Conservation (phyloP, 192 early-diverging fungal genomes). For the Spizellomyces punctatus region DNA sequence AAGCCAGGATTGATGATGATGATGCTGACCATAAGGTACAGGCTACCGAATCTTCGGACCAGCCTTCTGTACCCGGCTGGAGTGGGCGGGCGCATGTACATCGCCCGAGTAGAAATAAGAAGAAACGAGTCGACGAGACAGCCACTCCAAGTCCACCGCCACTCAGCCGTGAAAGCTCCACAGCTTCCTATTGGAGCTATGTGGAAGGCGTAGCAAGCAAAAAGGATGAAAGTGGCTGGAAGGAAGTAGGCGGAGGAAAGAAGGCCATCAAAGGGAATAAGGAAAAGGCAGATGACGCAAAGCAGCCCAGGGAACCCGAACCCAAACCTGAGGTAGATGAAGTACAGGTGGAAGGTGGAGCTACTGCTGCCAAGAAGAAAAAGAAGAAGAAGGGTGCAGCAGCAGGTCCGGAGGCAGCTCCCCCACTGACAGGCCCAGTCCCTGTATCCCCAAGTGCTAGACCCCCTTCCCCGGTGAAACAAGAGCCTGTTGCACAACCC, state of each 20-base stretch:
- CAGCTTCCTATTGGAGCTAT: conserved; percentile 18
- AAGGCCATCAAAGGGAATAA: conserved; percentile 38
- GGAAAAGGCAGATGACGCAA: conserved; percentile 35
- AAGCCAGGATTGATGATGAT: conserved; percentile 40
- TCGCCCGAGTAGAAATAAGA: not conserved
- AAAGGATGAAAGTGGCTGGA: conserved; percentile 14
- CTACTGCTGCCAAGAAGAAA: conserved; percentile 5
- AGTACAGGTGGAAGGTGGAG: not conserved
- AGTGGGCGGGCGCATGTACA: conserved; percentile 21
- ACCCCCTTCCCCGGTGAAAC: conserved; percentile 8
- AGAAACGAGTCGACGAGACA: conserved; percentile 28
- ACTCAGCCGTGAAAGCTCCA: not conserved
- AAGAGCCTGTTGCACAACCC: not conserved
- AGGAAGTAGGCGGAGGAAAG: conserved; percentile 18
- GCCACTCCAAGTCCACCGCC: conserved; percentile 4
- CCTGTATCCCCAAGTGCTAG: not conserved
- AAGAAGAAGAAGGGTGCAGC: conserved; percentile 18
- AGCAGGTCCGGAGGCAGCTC: not conserved
- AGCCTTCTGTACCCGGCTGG: conserved; percentile 22
- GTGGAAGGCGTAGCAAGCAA: not conserved
- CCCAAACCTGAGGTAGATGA: not conserved
- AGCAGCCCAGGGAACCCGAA: conserved; percentile 5
- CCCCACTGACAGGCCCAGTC: conserved; percentile 9
- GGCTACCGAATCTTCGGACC: not conserved
- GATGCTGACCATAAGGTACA: not conserved